Evolutionary conservation across 2,329 filamentous ascomycete genomes (phyloP).

Genomic region (Paraconiothyrium brasiliense): DNA sequence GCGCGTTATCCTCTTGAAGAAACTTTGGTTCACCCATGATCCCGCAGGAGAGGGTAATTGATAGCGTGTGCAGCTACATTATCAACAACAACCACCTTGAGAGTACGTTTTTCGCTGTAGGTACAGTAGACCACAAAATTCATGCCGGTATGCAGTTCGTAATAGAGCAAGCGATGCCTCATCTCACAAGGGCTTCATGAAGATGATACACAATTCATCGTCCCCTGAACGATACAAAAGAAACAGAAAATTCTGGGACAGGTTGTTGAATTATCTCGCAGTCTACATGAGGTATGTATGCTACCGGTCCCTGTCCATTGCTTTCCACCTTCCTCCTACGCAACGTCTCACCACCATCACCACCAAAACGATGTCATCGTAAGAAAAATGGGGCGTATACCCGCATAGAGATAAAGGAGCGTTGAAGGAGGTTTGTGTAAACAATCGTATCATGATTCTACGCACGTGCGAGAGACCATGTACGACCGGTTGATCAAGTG

Average conservation of each 20-base stretch:
- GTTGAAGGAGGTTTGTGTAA: background rate
- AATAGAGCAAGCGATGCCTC: too few relatives aligned
- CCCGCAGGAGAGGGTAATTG: too few relatives aligned
- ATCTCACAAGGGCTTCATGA: too few relatives aligned
- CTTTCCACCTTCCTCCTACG: too few relatives aligned
- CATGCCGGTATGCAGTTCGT: too few relatives aligned
- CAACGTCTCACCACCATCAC: background rate
- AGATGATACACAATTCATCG: background rate
- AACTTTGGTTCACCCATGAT: too few relatives aligned
- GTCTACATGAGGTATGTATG: background rate
- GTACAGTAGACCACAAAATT: too few relatives aligned
- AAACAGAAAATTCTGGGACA: background rate
- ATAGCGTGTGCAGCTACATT: too few relatives aligned
- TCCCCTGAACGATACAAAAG: background rate
- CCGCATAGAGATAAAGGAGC: background rate
- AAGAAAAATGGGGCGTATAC: background rate
- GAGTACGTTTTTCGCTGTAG: too few relatives aligned
- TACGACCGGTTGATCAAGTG: too few relatives aligned
- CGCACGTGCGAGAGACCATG: background rate
- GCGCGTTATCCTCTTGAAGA: too few relatives aligned
- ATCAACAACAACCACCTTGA: too few relatives aligned
- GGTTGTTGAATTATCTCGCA: background rate
- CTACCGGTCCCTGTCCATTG: background rate
- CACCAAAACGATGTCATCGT: background rate
- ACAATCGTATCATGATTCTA: background rate